These are phyloP conservation scores for Centrapalus pauciflorus DNA, from an alignment of 129 eudicot species.

Conservation along the genomic window DNA sequence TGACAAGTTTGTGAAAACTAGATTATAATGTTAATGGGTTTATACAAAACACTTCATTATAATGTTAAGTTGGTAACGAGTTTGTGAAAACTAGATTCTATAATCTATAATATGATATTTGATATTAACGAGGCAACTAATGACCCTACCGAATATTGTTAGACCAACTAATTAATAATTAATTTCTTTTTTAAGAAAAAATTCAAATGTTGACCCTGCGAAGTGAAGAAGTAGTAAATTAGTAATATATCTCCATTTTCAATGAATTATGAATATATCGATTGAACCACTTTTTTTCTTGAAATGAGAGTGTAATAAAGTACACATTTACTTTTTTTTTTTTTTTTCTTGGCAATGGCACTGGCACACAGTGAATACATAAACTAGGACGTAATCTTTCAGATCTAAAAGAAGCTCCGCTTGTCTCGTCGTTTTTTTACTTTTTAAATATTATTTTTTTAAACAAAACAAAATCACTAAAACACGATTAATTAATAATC, in stretches of 20 bases:
- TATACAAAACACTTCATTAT: no score
- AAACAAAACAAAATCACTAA: conserved; percentile 2
- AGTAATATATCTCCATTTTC: conserved; percentile 1
- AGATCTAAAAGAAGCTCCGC: conserved; percentile 6
- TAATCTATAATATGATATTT: conserved; percentile 21
- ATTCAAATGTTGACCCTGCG: neutral
- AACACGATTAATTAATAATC: conserved; percentile 9
- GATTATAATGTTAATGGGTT: no score
- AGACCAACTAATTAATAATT: conserved; percentile 4
- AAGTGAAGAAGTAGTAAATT: conserved; percentile 3
- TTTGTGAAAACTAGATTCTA: neutral
- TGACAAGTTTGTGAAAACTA: neutral
- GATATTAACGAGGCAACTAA: conserved; percentile 14
- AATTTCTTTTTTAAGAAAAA: no score
- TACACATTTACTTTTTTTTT: conserved; percentile 12
- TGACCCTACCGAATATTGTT: neutral
- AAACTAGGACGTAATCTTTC: conserved; percentile 12
- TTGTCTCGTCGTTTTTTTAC: no score
- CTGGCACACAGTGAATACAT: conserved; percentile 17
- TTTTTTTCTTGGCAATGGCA: no score
- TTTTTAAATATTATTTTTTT: neutral
- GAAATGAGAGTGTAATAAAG: conserved; percentile 9
- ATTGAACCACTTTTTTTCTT: conserved; percentile 1
- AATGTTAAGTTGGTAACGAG: no score
- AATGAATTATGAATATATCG: neutral